phyloP scores from a whole-genome alignment of 495 filamentous ascomycete species.

The Xylaria bambusicola region DNA sequence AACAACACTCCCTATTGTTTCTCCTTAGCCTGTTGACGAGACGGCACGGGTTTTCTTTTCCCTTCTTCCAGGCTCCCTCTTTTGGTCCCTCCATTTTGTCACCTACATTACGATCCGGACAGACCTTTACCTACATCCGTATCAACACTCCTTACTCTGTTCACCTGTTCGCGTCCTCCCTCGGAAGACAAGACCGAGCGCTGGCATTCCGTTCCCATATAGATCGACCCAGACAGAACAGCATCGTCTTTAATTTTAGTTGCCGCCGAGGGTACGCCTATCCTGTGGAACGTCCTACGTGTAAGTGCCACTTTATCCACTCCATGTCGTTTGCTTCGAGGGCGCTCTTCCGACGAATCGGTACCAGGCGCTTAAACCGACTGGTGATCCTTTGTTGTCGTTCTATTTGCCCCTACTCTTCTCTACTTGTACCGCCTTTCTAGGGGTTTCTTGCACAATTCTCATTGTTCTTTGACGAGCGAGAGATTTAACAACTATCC shows the following conservation, averaged over 20 bases:
- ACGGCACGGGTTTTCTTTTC: conserved; percentile 7
- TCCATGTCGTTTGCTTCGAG: conserved; percentile 8
- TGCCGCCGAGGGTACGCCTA: background rate
- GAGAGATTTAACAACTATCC: conserved; percentile 6
- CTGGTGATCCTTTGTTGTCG: background rate
- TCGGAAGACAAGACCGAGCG: conserved; percentile 9
- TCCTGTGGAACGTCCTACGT: background rate
- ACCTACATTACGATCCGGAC: conserved; percentile 14
- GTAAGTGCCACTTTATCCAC: conserved; percentile 28
- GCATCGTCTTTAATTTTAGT: background rate
- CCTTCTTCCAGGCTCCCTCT: conserved; percentile 19
- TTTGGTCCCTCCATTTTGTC: conserved; percentile 14
- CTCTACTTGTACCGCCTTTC: conserved; percentile 8
- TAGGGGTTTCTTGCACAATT: conserved; percentile 23
- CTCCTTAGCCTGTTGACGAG: conserved; percentile 16
- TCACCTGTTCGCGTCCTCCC: background rate
- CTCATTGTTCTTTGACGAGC: conserved; percentile 20
- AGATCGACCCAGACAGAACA: background rate
- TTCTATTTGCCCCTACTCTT: too few species aligned
- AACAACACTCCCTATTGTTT: conserved; percentile 6
- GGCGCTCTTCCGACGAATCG: too few species aligned
- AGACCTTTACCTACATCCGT: conserved; percentile 22
- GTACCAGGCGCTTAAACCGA: too few species aligned
- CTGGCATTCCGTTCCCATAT: conserved; percentile 15
- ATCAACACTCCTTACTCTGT: conserved; percentile 22